Percentiles rank a stretch among this genome's conserved stretches.
Evolutionary conservation across 2,329 filamentous ascomycete genomes (phyloP).

Genomic region (Cercospora nicotianae): DNA sequence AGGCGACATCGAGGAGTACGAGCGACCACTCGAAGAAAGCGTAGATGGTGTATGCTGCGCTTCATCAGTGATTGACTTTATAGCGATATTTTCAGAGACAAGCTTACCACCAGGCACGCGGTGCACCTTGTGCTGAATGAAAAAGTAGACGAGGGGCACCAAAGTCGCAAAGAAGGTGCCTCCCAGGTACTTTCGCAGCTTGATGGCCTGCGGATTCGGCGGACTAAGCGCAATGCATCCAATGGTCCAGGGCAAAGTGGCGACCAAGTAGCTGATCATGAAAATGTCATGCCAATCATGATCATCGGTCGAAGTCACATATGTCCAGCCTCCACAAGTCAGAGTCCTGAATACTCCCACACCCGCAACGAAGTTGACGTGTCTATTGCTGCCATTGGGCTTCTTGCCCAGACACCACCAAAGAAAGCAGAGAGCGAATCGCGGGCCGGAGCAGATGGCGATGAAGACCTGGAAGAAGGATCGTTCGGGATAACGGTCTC

Average conservation of each 20-base stretch:
- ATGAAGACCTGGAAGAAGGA: slow-evolving; percentile 98
- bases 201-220: slow-evolving; percentile 76
- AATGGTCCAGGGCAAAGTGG: slow-evolving; percentile 90
- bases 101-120: slow-evolving; percentile 82
- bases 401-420: slow-evolving; percentile 88
- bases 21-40: slow-evolving; percentile 97
- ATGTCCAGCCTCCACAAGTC: slow-evolving; percentile 97
- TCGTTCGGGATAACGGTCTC: slow-evolving; percentile 93
- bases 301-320: slow-evolving; percentile 96
- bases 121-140: slow-evolving; percentile 98
- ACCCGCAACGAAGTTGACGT: slow-evolving; percentile 78
- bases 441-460: slow-evolving; percentile 90
- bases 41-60: slow-evolving; percentile 88
- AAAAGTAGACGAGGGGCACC: slow-evolving; percentile 89
- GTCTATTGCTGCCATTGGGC: slow-evolving; percentile 56
- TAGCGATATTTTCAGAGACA: background rate
- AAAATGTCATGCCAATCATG: slow-evolving; percentile 99
- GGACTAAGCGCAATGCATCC: slow-evolving; percentile 88
- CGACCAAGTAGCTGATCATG: slow-evolving; percentile 97
- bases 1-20: slow-evolving; percentile 91
- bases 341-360: slow-evolving; percentile 85
- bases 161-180: slow-evolving; percentile 86
- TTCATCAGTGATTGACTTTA: background rate
- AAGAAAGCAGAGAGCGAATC: slow-evolving; percentile 84
- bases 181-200: slow-evolving; percentile 84